Conservation (phyloP, 139 green algal species). For the Diplosphaera chodatii region DNA sequence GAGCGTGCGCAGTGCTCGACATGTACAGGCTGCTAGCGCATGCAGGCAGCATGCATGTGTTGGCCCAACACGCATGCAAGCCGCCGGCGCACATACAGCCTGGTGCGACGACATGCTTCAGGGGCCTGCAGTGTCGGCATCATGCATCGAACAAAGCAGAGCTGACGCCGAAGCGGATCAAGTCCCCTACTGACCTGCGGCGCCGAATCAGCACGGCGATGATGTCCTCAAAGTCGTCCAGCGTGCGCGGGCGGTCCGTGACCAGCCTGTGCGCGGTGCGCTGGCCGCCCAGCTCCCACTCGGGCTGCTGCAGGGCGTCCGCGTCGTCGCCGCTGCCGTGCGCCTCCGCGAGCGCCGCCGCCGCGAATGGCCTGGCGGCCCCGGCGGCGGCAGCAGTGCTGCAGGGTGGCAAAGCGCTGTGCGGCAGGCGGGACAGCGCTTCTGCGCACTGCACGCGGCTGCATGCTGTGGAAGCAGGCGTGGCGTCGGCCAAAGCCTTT, state of each 20-base stretch:
- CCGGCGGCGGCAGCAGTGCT: no score
- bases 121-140: neutral
- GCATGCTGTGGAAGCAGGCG: neutral
- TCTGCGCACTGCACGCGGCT: neutral
- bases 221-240: conserved; percentile 12
- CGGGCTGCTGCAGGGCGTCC: neutral
- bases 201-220: conserved; percentile 3
- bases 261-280: neutral
- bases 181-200: conserved; percentile 3
- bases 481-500: neutral
- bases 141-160: no score
- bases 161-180: no score
- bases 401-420: neutral
- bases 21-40: no score
- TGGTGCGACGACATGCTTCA: no score
- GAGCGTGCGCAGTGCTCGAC: no score
- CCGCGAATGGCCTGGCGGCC: neutral
- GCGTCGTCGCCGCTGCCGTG: neutral
- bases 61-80: no score
- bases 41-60: no score
- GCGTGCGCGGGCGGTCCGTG: conserved; percentile 5
- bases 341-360: no score
- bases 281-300: neutral
- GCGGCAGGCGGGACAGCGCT: neutral
- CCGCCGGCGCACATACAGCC: no score